Base-by-base conservation (phyloP, 768 basidiomycete genomes). In the Cantharellus anzutake region DNA sequence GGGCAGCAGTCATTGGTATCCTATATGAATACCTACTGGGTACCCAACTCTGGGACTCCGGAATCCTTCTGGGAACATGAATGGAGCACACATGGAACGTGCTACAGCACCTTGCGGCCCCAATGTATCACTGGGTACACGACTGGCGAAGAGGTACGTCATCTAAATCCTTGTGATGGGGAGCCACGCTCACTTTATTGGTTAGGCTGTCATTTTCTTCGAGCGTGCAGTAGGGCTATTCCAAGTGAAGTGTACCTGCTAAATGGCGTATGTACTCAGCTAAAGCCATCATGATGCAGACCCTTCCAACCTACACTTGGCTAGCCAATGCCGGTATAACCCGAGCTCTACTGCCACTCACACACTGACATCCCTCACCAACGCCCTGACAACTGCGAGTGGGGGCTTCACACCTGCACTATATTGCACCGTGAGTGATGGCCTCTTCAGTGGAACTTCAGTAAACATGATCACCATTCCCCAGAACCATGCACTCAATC, bases 241-340 rank as follows among this genome's bases (percentile, higher is more conserved):
- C 20, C 20, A 29, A 29, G 20, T 29, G 20, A 29, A 29, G 20
- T 29, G 20, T 29, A 29, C 20, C 20, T 29, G 20, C 20, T 29
- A 29, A 29, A 29, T 29, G 20, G 20, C 20, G 20, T 29, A 29
- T 29, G 20, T 29, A 29, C 20, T 29, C 20, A 29, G 20, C 20
- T 29, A 29, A 29, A 29, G 20, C 20, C 20, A 29, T 29, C 20
- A 29, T 29, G 20, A 29, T 29, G 20, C 20, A 29, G 20, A 29
- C 20, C 20, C 20, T 29, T 29, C 20, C 20, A 29, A 88, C 88
- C 2, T 87, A 80, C 68, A 73, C 77, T 14, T 87, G 79, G 79
- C 80, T 91, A 48, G 70, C 73, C 14, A 71, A 76, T 29, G 81
- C 76, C n/a, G 86, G 86, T 35, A 90, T 91, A 64, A 78, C 77